phyloP scores from a whole-genome alignment of 345 rosid genomes.

The Cardamine chenopodiifolia region DNA sequence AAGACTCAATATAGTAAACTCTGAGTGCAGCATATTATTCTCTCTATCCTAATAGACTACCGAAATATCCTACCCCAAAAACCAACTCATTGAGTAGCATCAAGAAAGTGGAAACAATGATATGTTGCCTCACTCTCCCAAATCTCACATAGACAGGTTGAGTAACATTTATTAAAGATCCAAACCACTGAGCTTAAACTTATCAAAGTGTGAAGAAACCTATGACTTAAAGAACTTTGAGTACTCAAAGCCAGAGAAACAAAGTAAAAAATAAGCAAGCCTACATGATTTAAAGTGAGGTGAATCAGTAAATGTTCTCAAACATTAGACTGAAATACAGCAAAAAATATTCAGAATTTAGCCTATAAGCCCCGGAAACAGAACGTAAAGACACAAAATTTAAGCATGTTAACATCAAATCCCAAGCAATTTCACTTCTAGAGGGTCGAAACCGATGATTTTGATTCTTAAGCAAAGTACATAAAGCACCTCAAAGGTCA shows the following conservation, averaged over 20 bases:
- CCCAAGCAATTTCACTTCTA: conserved; percentile 11
- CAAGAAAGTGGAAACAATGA: conserved; percentile 11
- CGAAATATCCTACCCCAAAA: neutral
- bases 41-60: neutral
- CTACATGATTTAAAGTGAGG: neutral
- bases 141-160: neutral
- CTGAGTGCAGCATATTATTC: neutral
- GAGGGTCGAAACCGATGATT: neutral
- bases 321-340: neutral
- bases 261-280: conserved; percentile 10
- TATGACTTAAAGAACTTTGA: conserved; percentile 1
- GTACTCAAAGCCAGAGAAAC: neutral
- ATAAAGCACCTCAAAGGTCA: conserved; percentile 14
- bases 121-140: neutral
- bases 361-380: neutral
- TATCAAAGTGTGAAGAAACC: neutral
- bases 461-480: neutral
- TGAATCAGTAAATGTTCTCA: neutral
- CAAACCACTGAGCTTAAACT: conserved; percentile 15
- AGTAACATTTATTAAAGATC: neutral
- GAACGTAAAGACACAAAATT: conserved; percentile 1
- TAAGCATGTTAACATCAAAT: neutral
- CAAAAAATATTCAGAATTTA: conserved; percentile 7
- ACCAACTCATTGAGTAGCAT: neutral
- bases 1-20: neutral